Conservation (phyloP, 148 eudicot genomes). For the Nyssa sinensis region DNA sequence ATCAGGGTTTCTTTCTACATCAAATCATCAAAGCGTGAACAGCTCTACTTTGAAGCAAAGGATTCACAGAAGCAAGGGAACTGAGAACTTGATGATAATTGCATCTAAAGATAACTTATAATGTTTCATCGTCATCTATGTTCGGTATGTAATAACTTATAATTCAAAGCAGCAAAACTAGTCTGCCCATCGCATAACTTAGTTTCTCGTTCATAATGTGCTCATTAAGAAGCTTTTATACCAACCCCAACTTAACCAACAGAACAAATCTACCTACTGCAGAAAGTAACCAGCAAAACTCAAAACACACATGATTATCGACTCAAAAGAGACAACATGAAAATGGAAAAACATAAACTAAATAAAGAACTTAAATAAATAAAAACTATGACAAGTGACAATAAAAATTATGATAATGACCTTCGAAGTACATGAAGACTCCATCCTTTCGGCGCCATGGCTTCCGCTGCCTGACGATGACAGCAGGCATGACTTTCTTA, state of each 20-base stretch:
- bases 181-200: not conserved
- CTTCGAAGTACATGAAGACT: conserved; percentile 67
- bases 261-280: not conserved
- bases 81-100: too few relatives aligned
- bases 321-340: not conserved
- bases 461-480: conserved; percentile 64
- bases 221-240: not conserved
- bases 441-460: conserved; percentile 77
- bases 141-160: not conserved
- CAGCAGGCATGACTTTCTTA: conserved; percentile 73
- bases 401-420: conserved; percentile 9
- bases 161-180: not conserved
- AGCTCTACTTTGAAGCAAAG: too few relatives aligned
- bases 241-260: not conserved
- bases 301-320: not conserved
- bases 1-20: not conserved
- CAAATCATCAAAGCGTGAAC: too few relatives aligned
- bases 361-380: not conserved
- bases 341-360: not conserved
- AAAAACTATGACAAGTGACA: not conserved
- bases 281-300: not conserved
- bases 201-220: not conserved
- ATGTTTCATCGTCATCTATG: too few relatives aligned
- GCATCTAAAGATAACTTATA: not conserved
- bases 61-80: not conserved